A percentile compares a stretch with the other conserved stretches of the same genome.
Evolutionary conservation across 2,329 filamentous ascomycete genomes (phyloP).

Genomic region (Blastomyces silverae): DNA sequence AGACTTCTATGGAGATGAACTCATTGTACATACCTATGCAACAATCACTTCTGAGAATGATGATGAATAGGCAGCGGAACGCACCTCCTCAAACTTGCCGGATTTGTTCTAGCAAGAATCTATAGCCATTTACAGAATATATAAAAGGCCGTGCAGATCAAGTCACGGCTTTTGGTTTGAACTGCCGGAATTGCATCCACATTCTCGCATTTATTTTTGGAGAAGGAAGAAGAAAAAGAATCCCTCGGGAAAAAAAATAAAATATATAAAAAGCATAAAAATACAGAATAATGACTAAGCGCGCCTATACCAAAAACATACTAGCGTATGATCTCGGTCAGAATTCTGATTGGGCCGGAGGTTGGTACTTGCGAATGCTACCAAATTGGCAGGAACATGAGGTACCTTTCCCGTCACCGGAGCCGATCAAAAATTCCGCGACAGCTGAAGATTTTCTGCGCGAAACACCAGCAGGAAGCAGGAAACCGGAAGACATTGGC

Average conservation of each 20-base stretch:
- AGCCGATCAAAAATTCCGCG: constrained; percentile 1
- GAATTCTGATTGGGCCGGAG: not conserved
- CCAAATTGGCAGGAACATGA: not conserved
- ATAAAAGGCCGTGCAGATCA: constrained; percentile 8
- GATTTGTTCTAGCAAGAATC: constrained; percentile 37
- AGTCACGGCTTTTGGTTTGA: not conserved
- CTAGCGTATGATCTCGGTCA: not conserved
- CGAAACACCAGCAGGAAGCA: not conserved
- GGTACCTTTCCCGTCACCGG: not conserved
- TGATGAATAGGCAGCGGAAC: constrained; percentile 27
- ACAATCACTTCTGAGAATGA: not conserved
- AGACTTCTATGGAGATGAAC: constrained; percentile 43
- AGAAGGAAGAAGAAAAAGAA: constrained; percentile 6
- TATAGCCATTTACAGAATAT: not conserved
- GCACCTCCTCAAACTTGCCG: constrained; percentile 46
- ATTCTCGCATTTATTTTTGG: constrained; percentile 1
- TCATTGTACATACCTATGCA: constrained; percentile 24
- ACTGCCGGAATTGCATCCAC: constrained; percentile 16
- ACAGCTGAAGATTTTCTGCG: not conserved
- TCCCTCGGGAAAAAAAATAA: not conserved
- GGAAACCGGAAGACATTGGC: not conserved
- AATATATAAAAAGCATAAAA: not conserved
- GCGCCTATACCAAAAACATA: not conserved
- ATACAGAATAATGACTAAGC: constrained; percentile 1
- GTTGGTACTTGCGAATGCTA: not conserved